Evolutionary conservation across 1,139 yeast genomes (phyloP), one percentile per base, ranked within the genome.

Genomic region (Sugiyamaella castrensis): DNA sequence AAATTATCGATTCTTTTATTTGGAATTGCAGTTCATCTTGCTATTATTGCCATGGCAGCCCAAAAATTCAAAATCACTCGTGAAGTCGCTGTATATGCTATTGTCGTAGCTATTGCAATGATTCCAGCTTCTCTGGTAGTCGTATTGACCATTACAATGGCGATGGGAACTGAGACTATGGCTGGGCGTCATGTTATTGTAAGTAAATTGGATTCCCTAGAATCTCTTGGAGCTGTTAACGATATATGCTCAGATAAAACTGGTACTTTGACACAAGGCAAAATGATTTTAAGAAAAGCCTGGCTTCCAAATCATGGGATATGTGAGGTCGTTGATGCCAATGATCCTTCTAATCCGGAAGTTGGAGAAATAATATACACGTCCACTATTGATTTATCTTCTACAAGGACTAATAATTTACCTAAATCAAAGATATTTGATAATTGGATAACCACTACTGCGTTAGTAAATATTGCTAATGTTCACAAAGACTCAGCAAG

Each of bases 191-290:
- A 84, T 61, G 94, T 86, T 33, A 82, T 86, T 67, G 89, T 86
- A 15, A 75, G 94, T 61, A 85, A 83, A 59, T 73, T 86, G 52
- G 92, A 85, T 62, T 84, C 94, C 1, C 73, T 85, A 42, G 94
- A 85, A 64, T 89, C 89, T 26, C 72, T 85, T 40, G 94, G 94
- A 26, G 85, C 91, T 28, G 84, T 85, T 50, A 82, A 83, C 63
- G 91, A 84, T 61, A 84, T 85, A 60, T 85, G 94, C 67, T 84
- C 91, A 1, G 94, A 85, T 70, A 85, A 85, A 64, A 85, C 94
- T 8, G 58, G 58, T 54, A 85, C 94, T 31, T 72, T 85, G 55
- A 85, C 94, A 3, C 86, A 82, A 63, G 94, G 92, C 43, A 81
- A 81, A 59, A 85, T 85, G 94, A 77, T 84, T 60, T 82, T 82